Conservation (phyloP, 176 grass and related monocot genomes). For the Oryza meyeriana region DNA sequence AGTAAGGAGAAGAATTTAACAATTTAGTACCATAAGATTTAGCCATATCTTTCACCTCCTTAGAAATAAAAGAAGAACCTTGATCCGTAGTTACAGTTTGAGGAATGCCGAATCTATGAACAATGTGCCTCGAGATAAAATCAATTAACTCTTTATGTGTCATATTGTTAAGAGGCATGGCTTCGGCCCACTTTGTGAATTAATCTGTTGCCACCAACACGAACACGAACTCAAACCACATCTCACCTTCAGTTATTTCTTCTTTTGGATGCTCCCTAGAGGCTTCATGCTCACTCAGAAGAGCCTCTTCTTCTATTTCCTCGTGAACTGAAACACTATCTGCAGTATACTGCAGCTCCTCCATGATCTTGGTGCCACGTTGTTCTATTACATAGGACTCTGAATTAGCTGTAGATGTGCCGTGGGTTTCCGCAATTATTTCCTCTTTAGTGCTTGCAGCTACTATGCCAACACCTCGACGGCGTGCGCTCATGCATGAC, state of each 20-base stretch:
- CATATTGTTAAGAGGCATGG: too few relatives aligned
- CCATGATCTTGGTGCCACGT: slow-evolving; percentile 28
- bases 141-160: too few relatives aligned
- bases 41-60: too few relatives aligned
- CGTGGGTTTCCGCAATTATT: slow-evolving; percentile 40
- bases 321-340: slow-evolving; percentile 54
- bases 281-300: slow-evolving; percentile 56
- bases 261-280: slow-evolving; percentile 45
- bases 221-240: slow-evolving; percentile 87
- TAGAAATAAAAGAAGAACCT: too few relatives aligned
- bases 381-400: slow-evolving; percentile 53
- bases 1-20: too few relatives aligned
- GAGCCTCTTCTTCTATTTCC: slow-evolving; percentile 66
- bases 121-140: too few relatives aligned
- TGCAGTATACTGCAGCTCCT: slow-evolving; percentile 57
- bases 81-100: too few relatives aligned
- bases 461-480: slow-evolving; percentile 57
- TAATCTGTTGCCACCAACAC: too few relatives aligned
- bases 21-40: too few relatives aligned
- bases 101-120: too few relatives aligned
- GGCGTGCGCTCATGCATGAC: slow-evolving; percentile 92
- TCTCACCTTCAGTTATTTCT: slow-evolving; percentile 66
- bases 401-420: slow-evolving; percentile 39
- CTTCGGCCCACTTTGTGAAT: too few relatives aligned
- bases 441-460: slow-evolving; percentile 51